Evolutionary conservation across 371 early-diverging fungal species (phyloP), one percentile per base, ranked within the genome.

Genomic region (Mucor sp.): DNA sequence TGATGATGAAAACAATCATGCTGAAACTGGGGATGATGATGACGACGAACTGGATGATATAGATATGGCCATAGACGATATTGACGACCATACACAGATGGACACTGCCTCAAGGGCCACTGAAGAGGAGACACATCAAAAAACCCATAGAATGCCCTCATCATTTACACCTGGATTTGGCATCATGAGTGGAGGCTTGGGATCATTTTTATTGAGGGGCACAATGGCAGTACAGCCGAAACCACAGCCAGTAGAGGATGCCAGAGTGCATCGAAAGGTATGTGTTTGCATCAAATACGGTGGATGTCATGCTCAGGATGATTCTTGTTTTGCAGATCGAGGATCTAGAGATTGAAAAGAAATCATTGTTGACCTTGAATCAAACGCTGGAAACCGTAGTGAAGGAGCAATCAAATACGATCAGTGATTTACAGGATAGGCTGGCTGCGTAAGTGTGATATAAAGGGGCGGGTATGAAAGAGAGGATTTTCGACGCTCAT

Each of bases 261-360:
- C 82, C 11, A 71, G 77, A 68, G 74, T 75, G 19, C 65, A 77
- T 70, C 71, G 78, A 62, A 82, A 79, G 69, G 82, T 82, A 71
- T 19, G 28, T 14, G 2, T 47, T 3, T 9, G 11, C 15, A 55
- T 27, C 25, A 55, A 14, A 28, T 55, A 27, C 27, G 4, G 3
- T 0, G 6, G 25, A 28, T 27, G 19, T 7, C 25, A 28, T 25
- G 9, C 55, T 11, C 19, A 32, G 9, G n/a, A 28, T 19, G 6
- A 33, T 33, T 35, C 23, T 14, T 37, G 9, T 50, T 3, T 3
- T 65, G 48, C 58, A 85, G 85, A 79, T 85, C 62, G 78, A 80
- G 66, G 83, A 85, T 65, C 65, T 85, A 62, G 85, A 85, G 76
- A 83, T 85, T 47, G 82, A 82, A 67, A 85, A 83, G 62, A 68